These are phyloP conservation scores for Exophiala viscosa DNA, from an alignment of 2,329 filamentous ascomycete genomes.

Conservation along the genomic window DNA sequence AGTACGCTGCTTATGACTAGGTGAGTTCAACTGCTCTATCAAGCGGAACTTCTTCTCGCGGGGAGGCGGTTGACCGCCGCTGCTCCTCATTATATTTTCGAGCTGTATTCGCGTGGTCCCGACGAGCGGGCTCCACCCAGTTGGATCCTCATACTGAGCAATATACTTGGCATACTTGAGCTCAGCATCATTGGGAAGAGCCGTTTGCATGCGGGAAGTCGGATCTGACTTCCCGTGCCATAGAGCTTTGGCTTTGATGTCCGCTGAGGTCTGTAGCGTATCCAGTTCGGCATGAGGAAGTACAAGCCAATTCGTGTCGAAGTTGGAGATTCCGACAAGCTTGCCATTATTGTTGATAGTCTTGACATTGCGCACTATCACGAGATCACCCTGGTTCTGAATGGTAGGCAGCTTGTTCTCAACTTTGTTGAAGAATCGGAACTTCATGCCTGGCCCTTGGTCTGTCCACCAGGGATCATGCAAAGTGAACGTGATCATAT, in stretches of 20 bases:
- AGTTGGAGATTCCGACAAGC: conserved; percentile 12
- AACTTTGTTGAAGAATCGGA: conserved; percentile 60
- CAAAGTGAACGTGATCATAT: conserved; percentile 59
- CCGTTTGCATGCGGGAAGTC: neutral
- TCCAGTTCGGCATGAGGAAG: conserved; percentile 16
- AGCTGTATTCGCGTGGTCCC: conserved; percentile 13
- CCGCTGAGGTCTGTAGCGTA: conserved; percentile 2
- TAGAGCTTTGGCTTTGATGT: conserved; percentile 13
- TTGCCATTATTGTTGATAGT: conserved; percentile 30
- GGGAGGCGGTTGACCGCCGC: conserved; percentile 10
- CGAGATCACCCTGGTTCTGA: conserved; percentile 55
- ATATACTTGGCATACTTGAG: conserved; percentile 25
- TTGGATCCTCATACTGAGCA: conserved; percentile 16
- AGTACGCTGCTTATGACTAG: conserved; percentile 19
- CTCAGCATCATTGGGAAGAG: conserved; percentile 9
- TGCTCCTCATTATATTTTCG: conserved; percentile 12
- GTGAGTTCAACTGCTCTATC: conserved; percentile 59
- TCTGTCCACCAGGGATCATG: conserved; percentile 56
- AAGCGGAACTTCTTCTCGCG: conserved; percentile 54
- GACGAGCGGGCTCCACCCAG: conserved; percentile 7
- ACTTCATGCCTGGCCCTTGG: conserved; percentile 36
- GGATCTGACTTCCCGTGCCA: neutral
- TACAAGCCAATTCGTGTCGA: conserved; percentile 13
- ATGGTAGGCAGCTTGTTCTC: conserved; percentile 44
- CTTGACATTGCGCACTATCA: conserved; percentile 58